Conservation (phyloP, 139 green algal genomes). For the Pycnococcus provasolii region DNA sequence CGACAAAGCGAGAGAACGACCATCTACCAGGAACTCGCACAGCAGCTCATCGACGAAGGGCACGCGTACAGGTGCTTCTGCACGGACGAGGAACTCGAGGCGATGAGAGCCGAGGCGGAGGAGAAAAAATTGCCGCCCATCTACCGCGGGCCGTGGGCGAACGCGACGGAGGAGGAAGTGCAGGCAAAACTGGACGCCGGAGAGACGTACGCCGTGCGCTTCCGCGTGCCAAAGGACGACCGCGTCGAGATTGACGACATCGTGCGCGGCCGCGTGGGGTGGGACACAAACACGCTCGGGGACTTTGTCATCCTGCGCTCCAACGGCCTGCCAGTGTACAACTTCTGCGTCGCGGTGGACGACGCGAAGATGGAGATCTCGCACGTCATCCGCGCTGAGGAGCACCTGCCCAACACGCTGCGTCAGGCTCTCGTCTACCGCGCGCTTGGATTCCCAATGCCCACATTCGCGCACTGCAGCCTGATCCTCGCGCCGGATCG, state of each 20-base stretch:
- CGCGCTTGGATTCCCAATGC: conserved; percentile 70
- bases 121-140: conserved; percentile 84
- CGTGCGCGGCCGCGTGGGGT: conserved; percentile 70
- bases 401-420: conserved; percentile 98
- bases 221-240: conserved; percentile 71
- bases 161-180: conserved; percentile 3
- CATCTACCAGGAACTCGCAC: conserved; percentile 82
- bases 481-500: conserved; percentile 97
- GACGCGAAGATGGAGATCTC: conserved; percentile 93
- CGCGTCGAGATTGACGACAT: conserved; percentile 58
- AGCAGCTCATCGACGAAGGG: conserved; percentile 71
- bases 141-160: conserved; percentile 80
- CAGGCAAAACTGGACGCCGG: conserved; percentile 11
- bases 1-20: conserved; percentile 83
- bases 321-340: conserved; percentile 97
- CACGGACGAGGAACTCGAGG: conserved; percentile 73
- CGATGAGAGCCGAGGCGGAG: conserved; percentile 81
- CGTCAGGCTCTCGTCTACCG: conserved; percentile 92
- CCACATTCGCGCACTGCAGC: conserved; percentile 82
- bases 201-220: conserved; percentile 58
- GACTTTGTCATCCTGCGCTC: conserved; percentile 96
- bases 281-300: conserved; percentile 93
- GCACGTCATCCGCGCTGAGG: conserved; percentile 92
- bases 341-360: conserved; percentile 98
- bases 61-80: conserved; percentile 96